phyloP scores from a whole-genome alignment of 495 filamentous ascomycete species.

The Schizothecium vesticola region DNA sequence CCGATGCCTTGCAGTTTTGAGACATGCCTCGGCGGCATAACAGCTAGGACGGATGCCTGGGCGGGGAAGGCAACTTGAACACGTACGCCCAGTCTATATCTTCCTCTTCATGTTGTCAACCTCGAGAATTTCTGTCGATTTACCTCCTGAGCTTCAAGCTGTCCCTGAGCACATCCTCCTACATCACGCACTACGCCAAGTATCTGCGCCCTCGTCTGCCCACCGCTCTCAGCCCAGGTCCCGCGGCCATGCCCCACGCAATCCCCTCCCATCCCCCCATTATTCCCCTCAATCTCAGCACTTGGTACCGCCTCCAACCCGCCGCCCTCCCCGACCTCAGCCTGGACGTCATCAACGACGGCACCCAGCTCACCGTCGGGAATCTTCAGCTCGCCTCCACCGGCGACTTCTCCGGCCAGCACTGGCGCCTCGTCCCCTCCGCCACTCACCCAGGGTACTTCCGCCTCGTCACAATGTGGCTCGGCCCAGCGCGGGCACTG shows the following conservation, averaged over 20 bases:
- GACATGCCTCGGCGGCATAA: no score
- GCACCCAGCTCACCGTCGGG: not conserved
- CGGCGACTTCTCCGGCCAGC: not conserved
- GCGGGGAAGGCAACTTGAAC: no score
- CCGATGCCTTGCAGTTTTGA: not conserved
- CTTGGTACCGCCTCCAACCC: slow-evolving; percentile 1
- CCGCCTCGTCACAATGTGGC: not conserved
- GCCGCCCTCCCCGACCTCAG: not conserved
- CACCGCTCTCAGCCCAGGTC: no score
- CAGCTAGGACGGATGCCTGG: no score
- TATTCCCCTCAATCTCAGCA: not conserved
- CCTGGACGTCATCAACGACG: slow-evolving; percentile 5
- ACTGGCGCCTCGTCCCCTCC: slow-evolving; percentile 4
- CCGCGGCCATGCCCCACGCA: not conserved
- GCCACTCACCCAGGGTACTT: not conserved
- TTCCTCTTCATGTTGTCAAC: no score
- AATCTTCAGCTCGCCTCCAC: not conserved
- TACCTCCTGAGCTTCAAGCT: not conserved
- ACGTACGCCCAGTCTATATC: no score
- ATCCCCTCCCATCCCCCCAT: not conserved
- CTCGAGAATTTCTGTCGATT: no score
- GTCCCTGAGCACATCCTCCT: not conserved
- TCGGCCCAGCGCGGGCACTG: not conserved
- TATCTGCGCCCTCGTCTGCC: not conserved
- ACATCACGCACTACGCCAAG: no score